These are phyloP conservation scores for Pseudogymnoascus sp. DNA, from an alignment of 2,329 filamentous ascomycete species.

Conservation along the genomic window DNA sequence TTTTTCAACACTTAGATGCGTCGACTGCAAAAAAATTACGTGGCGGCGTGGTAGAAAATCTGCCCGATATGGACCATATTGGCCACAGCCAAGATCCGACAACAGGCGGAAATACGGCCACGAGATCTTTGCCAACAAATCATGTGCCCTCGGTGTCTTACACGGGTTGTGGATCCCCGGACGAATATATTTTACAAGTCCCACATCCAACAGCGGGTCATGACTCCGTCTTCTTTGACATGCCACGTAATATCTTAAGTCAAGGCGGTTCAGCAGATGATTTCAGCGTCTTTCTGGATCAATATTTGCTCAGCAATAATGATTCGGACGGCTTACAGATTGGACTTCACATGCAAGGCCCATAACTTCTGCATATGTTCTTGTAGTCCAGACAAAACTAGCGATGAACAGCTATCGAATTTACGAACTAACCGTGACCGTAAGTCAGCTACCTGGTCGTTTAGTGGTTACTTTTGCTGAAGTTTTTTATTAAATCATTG, in stretches of 20 bases:
- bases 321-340: background rate
- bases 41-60: background rate
- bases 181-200: background rate
- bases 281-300: conserved; percentile 11
- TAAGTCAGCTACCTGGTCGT: background rate
- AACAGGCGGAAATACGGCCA: background rate
- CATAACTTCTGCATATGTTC: background rate
- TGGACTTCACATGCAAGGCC: background rate
- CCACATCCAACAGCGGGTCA: background rate
- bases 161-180: background rate
- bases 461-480: background rate
- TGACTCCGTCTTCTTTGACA: conserved; percentile 8
- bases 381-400: background rate
- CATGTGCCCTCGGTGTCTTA: background rate
- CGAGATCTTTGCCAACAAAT: background rate
- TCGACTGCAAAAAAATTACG: conserved; percentile 35
- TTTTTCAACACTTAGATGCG: conserved; percentile 42
- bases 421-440: background rate
- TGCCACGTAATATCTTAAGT: conserved; percentile 11
- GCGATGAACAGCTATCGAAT: background rate
- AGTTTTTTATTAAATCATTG: background rate
- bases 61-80: background rate
- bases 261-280: conserved; percentile 11
- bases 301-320: background rate
- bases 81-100: background rate